Base-by-base conservation (phyloP, 129 eudicot species). In the Silybum marianum region DNA sequence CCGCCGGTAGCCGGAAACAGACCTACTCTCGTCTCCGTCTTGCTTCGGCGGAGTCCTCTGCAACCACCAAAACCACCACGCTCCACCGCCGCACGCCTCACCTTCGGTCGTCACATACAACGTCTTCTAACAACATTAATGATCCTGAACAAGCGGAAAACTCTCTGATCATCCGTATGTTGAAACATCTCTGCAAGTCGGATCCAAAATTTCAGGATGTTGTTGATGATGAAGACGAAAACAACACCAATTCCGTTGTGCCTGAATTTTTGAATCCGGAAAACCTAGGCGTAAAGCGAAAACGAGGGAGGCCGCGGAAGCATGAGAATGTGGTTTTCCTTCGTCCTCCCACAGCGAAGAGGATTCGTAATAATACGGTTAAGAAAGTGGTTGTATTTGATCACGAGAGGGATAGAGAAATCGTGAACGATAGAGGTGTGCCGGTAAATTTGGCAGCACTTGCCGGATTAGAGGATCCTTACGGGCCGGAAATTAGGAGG, bases 11-110 rank as follows among this genome's bases (percentile, higher is more conserved):
- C 75, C 93, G 98, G 6, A 91, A 91, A 78, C 99, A 95, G 51
- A 95, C 97, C 73, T 95, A 85, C 87, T 92, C 99, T 11, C 98
- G 93, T 74, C 85, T 92, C 87, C 97, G 97, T 48, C 93, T 90
- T 25, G 89, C 97, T 26, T 90, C 93, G 8, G 78, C 93, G 7
- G 69, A 83, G 6, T 72, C 85, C 58, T 34, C 39, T 5, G 39
- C 6, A 34, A 34, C 39, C 6, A 71, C 81, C 65, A 81, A 83
- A 23, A 70, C 86, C 74, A 76, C 89, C 85, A 71, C 93, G 0
- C 90, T 92, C 7, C 94, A 86, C 71, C 90, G 87, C 26, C 91
- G 92, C 46, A 83, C 82, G 9, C 82, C 78, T 32, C 86, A 77
- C 78, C 86, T 83, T 67, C 86, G 82, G 6, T n/a, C 48, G n/a